These are phyloP conservation scores for Podaxis sp. DNA, from an alignment of 768 basidiomycete species.

Conservation along the genomic window DNA sequence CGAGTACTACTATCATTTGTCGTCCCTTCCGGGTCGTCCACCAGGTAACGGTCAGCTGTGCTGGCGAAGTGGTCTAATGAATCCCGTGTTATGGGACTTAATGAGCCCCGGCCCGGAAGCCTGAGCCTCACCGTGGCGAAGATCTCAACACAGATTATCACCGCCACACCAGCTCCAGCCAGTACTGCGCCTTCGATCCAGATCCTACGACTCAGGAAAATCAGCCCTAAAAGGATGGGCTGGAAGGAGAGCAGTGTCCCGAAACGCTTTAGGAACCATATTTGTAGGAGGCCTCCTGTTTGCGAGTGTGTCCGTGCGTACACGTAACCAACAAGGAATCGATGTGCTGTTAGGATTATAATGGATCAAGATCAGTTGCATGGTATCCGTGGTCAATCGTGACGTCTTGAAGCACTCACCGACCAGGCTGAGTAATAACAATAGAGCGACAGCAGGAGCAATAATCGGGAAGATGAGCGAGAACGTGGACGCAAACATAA, in stretches of 20 bases:
- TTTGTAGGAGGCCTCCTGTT: conserved; percentile 70
- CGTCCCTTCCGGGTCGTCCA: conserved; percentile 52
- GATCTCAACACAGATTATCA: conserved; percentile 58
- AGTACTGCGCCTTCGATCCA: conserved; percentile 75
- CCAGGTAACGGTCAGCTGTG: conserved; percentile 39
- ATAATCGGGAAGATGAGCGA: conserved; percentile 75
- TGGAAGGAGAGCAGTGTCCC: conserved; percentile 71
- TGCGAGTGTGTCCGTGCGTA: conserved; percentile 71
- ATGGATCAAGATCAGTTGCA: not conserved
- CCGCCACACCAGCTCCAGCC: conserved; percentile 49
- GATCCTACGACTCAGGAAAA: conserved; percentile 61
- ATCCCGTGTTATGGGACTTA: conserved; percentile 55
- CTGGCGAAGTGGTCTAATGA: conserved; percentile 53
- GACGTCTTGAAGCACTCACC: conserved; percentile 39
- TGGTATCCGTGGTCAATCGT: not conserved
- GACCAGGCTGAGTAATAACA: conserved; percentile 64
- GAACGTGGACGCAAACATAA: conserved; percentile 74
- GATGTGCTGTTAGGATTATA: conserved; percentile 54
- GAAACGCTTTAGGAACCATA: conserved; percentile 74
- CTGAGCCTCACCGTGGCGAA: conserved; percentile 53
- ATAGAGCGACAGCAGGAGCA: conserved; percentile 63
- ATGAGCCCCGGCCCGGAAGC: conserved; percentile 43
- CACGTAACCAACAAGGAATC: conserved; percentile 77
- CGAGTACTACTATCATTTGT: conserved; percentile 40
- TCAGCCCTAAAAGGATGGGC: conserved; percentile 72